These are phyloP conservation scores for Arthrinium puccinioides DNA, from an alignment of 2,329 filamentous ascomycete species.

Conservation along the genomic window DNA sequence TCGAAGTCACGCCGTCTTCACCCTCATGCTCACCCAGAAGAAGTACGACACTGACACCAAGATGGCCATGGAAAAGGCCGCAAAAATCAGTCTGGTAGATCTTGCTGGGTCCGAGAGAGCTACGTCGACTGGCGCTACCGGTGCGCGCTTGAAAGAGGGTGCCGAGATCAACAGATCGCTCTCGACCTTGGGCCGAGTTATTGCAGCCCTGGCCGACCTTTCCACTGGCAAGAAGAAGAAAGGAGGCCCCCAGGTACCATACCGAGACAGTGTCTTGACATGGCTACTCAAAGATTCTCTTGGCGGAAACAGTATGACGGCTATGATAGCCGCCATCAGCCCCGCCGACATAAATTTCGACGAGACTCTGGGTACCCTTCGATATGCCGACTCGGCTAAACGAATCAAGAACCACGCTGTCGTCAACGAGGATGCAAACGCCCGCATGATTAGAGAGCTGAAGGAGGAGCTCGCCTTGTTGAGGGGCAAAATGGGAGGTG, in stretches of 20 bases:
- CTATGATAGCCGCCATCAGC: slow-evolving; percentile 98
- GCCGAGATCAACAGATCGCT: slow-evolving; percentile 97
- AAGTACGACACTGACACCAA: slow-evolving; percentile 84
- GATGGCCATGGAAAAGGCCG: slow-evolving; percentile 96
- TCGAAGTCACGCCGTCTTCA: slow-evolving; percentile 97
- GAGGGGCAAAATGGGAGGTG: slow-evolving; percentile 68
- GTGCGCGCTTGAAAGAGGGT: slow-evolving; percentile 90
- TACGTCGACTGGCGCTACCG: slow-evolving; percentile 93
- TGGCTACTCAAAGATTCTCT: slow-evolving; percentile 96
- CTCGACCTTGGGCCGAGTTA: slow-evolving; percentile 93
- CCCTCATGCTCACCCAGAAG: slow-evolving; percentile 90
- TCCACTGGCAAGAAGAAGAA: slow-evolving; percentile 77
- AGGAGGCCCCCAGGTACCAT: slow-evolving; percentile 72
- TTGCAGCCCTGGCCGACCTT: slow-evolving; percentile 87
- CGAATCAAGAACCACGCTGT: slow-evolving; percentile 99
- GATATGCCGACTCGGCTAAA: slow-evolving; percentile 96
- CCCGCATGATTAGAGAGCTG: slow-evolving; percentile 94
- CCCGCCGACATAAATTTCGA: slow-evolving; percentile 99
- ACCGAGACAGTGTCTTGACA: slow-evolving; percentile 92
- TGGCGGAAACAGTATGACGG: slow-evolving; percentile 97
- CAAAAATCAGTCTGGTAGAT: slow-evolving; percentile 97
- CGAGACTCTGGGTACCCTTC: slow-evolving; percentile 88
- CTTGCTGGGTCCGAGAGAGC: slow-evolving; percentile 95
- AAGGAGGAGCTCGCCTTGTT: slow-evolving; percentile 89
- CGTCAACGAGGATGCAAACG: slow-evolving; percentile 97